Conservation (phyloP, 257 asterid genomes). For the Nicotiana knightiana region DNA sequence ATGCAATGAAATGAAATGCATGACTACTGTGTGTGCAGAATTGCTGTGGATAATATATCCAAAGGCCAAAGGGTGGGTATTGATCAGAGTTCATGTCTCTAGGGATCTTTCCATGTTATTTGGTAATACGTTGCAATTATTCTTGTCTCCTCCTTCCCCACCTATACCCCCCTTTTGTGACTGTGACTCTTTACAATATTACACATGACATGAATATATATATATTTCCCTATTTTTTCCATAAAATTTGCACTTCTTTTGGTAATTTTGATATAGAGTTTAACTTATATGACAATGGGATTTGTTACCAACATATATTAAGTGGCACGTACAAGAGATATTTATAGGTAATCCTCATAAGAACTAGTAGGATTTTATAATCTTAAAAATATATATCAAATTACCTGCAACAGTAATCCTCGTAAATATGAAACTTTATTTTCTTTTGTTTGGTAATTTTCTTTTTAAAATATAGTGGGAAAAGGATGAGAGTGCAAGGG, state of each 20-base stretch:
- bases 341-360: background rate
- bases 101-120: slow-evolving; percentile 95
- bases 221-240: background rate
- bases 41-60: slow-evolving; percentile 38
- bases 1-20: slow-evolving; percentile 51
- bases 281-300: too few species aligned
- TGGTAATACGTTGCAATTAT: slow-evolving; percentile 44
- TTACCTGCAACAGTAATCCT: background rate
- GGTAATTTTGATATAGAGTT: background rate
- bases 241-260: background rate
- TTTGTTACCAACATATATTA: too few species aligned
- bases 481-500: background rate
- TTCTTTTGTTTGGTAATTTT: background rate
- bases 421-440: background rate
- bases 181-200: background rate
- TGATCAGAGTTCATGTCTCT: slow-evolving; percentile 38
- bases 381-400: background rate
- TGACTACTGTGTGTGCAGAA: slow-evolving; percentile 25
- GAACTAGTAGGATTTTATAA: background rate
- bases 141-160: slow-evolving; percentile 25
- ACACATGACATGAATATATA: background rate
- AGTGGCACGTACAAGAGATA: background rate
- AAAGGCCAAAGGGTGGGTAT: slow-evolving; percentile 16
- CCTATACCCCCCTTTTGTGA: background rate
- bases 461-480: background rate